Conservation (phyloP, 768 basidiomycete genomes). For the Trametes cingulata region DNA sequence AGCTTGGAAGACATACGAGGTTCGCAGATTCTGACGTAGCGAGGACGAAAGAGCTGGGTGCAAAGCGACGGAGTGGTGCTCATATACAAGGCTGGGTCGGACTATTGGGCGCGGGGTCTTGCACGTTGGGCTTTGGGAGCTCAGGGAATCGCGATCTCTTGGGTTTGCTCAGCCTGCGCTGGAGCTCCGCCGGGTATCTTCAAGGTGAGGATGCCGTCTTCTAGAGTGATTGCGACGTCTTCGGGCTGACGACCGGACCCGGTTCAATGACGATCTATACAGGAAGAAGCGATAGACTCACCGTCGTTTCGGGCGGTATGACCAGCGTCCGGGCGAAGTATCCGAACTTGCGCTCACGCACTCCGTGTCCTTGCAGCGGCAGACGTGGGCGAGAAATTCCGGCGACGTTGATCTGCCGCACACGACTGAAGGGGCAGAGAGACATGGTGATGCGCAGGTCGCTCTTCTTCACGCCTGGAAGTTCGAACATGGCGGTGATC, state of each 20-base stretch:
- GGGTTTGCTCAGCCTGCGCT: constrained; percentile 44
- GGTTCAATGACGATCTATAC: constrained; percentile 10
- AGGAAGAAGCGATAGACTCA: constrained; percentile 34
- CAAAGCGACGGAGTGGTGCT: constrained; percentile 2
- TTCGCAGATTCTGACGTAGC: neutral
- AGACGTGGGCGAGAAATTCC: constrained; percentile 49
- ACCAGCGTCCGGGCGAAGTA: constrained; percentile 49
- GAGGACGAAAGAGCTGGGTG: neutral
- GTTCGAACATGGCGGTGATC: constrained; percentile 63
- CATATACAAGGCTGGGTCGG: neutral
- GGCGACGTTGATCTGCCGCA: constrained; percentile 59
- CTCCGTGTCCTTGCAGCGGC: constrained; percentile 28
- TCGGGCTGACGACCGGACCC: constrained; percentile 42
- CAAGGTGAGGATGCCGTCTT: constrained; percentile 61
- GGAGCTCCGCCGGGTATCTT: constrained; percentile 53
- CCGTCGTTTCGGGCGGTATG: constrained; percentile 58
- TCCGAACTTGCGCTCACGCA: constrained; percentile 59
- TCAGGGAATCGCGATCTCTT: constrained; percentile 49
- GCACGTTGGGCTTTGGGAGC: neutral
- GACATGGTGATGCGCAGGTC: constrained; percentile 62
- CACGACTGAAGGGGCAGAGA: constrained; percentile 60
- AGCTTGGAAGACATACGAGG: neutral
- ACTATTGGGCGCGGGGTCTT: neutral
- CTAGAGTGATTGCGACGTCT: constrained; percentile 55
- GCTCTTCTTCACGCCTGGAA: constrained; percentile 63